Evolutionary conservation across 495 filamentous ascomycete genomes (phyloP), one percentile per base, ranked within the genome.

Genomic region (Penicillium diatomitis): DNA sequence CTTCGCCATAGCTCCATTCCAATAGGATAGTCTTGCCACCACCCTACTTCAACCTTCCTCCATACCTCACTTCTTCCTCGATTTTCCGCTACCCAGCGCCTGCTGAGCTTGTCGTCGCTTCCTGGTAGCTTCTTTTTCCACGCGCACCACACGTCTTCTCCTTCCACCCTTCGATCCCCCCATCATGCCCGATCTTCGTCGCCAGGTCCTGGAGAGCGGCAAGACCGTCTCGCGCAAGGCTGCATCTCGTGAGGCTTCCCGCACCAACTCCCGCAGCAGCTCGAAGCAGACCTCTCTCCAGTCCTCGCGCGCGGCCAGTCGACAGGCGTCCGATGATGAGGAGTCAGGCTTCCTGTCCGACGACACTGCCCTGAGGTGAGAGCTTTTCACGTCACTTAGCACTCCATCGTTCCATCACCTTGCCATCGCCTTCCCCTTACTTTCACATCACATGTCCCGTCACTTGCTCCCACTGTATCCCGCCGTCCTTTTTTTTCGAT

Each of bases 221-320:
- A 98, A 98, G 74, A 98, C 91, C 34, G 76, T 92, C 43, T 96
- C 92, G 34, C 82, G 85, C 61, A 96, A 95, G 69, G 90, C 90
- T 5, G 83, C 81, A 43, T 87, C 86, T 9, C 77, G 80, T 42
- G 77, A 81, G 41, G 80, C 80, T 8, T 87, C 87, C 2, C 74
- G 77, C 10, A 73, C 79, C 31, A 79, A 74, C 3, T 89, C 85
- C 3, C 79, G 80, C 41, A 70, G 69, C 20, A 74, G 65, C 56
- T 90, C 86, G 2, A 77, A 78, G 36, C 75, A 75, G 34, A 72
- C 69, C 32, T 88, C 83, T 37, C 80, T 81, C 43, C 76, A 81
- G 11, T 77, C 68, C 32, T 81, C 78, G 29, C 80, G 68, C 9
- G 68, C 70, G 44, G 60, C 71, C 12, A 85, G 80, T 55, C 66